Conservation (phyloP, 495 filamentous ascomycete species). For the Thermothielavioides terrestris region DNA sequence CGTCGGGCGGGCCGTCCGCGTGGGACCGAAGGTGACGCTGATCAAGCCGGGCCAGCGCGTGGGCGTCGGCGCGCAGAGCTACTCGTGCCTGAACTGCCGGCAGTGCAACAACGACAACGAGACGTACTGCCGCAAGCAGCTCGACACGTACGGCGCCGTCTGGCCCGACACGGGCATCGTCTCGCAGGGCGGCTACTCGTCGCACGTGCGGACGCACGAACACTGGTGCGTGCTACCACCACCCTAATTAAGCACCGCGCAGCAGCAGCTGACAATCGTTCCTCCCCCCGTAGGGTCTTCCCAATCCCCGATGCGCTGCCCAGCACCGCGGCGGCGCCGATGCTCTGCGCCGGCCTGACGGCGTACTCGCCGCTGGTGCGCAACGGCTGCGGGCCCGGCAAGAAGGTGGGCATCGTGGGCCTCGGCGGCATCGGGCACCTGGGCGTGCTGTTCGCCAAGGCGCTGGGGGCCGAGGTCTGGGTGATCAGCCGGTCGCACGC, state of each 20-base stretch:
- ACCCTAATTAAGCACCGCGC: background rate
- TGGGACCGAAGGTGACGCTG: constrained; percentile 48
- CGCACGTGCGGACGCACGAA: constrained; percentile 47
- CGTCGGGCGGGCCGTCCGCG: constrained; percentile 42
- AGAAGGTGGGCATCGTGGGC: constrained; percentile 69
- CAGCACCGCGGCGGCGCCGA: constrained; percentile 63
- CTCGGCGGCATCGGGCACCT: constrained; percentile 69
- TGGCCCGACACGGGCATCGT: constrained; percentile 48
- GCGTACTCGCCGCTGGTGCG: constrained; percentile 70
- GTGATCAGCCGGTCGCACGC: constrained; percentile 58
- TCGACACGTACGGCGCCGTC: constrained; percentile 49
- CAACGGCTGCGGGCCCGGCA: constrained; percentile 65
- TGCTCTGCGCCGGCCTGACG: constrained; percentile 85
- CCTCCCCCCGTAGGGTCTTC: constrained; percentile 52
- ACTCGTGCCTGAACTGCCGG: constrained; percentile 45
- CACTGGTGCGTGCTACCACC: constrained; percentile 33
- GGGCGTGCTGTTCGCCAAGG: constrained; percentile 61
- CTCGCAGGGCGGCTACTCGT: constrained; percentile 47
- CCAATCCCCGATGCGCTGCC: constrained; percentile 69
- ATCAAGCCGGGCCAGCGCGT: constrained; percentile 48
- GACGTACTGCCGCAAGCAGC: constrained; percentile 46
- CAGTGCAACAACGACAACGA: constrained; percentile 54
- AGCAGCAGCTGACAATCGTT: background rate
- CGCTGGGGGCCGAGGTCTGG: constrained; percentile 61
- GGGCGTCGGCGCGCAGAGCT: constrained; percentile 50